Conservation (phyloP, 2,329 filamentous ascomycete species). For the Monilinia polystroma region DNA sequence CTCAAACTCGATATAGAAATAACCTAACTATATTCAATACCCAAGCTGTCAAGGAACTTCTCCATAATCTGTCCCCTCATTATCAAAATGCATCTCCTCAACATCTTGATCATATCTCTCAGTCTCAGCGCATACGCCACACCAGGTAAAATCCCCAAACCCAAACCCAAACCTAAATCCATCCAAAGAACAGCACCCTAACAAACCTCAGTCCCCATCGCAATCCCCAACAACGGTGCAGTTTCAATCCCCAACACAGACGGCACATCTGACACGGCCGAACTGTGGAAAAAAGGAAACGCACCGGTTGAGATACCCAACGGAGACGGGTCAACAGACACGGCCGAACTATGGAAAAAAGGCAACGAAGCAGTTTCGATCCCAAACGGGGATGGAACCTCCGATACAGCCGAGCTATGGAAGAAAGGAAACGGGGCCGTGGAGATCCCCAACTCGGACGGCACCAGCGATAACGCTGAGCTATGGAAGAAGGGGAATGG, state of each 20-base stretch:
- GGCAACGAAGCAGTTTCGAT: not conserved
- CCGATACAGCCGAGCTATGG: not conserved
- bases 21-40: not conserved
- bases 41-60: not conserved
- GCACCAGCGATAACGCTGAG: not conserved
- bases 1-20: not conserved
- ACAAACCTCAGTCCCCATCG: not conserved
- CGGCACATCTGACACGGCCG: not conserved
- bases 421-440: not conserved
- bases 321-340: not conserved
- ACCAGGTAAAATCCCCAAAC: not conserved
- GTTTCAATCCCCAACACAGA: not conserved
- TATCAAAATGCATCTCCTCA: constrained; percentile 1
- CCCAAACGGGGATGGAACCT: not conserved
- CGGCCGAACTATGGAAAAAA: not conserved
- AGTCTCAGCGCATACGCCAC: not conserved
- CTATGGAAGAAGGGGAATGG: not conserved
- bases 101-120: constrained; percentile 2
- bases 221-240: not conserved
- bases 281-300: not conserved
- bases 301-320: not conserved
- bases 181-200: not conserved
- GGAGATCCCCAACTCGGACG: not conserved
- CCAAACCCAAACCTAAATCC: too few relatives aligned
- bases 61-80: too few relatives aligned